phyloP scores from a whole-genome alignment of 2,329 filamentous ascomycete species.

The Xylogone sp. region DNA sequence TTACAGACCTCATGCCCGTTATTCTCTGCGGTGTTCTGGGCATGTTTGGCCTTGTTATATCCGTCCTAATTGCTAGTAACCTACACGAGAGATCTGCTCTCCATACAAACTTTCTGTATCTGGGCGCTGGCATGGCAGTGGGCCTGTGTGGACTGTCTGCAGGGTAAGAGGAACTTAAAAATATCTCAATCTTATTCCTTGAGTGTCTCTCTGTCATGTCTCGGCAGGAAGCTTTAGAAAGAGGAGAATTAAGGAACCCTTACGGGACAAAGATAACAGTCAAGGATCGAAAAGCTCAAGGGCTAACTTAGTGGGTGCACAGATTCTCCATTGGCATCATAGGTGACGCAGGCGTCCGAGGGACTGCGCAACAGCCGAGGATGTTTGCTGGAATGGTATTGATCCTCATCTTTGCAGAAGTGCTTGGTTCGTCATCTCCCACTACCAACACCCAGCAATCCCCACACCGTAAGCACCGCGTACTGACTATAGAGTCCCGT shows the following conservation, averaged over 20 bases:
- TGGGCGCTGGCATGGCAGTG: slow-evolving; percentile 75
- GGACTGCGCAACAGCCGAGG: slow-evolving; percentile 64
- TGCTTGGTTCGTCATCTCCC: slow-evolving; percentile 56
- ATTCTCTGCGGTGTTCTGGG: slow-evolving; percentile 99
- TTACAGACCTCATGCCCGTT: slow-evolving; percentile 92
- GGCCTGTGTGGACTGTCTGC: slow-evolving; percentile 76
- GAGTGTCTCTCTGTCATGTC: background rate
- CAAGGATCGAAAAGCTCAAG: background rate
- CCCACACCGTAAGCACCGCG: slow-evolving; percentile 7
- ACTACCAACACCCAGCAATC: background rate
- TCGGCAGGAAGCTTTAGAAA: background rate
- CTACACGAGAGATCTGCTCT: slow-evolving; percentile 66
- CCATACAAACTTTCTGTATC: slow-evolving; percentile 77
- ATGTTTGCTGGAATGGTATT: slow-evolving; percentile 75
- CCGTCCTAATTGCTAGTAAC: slow-evolving; percentile 75
- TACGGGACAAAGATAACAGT: no score
- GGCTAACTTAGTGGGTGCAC: background rate
- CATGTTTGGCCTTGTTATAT: slow-evolving; percentile 90
- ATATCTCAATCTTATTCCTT: background rate
- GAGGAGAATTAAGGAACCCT: no score
- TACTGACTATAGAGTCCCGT: slow-evolving; percentile 15
- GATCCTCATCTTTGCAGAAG: slow-evolving; percentile 80
- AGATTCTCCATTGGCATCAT: slow-evolving; percentile 80
- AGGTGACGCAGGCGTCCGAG: slow-evolving; percentile 81
- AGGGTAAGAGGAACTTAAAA: slow-evolving; percentile 29